A percentile compares a stretch with the other conserved stretches of the same genome.
Conservation (phyloP, 305 asterid genomes). For the Fraxinus ornus region DNA sequence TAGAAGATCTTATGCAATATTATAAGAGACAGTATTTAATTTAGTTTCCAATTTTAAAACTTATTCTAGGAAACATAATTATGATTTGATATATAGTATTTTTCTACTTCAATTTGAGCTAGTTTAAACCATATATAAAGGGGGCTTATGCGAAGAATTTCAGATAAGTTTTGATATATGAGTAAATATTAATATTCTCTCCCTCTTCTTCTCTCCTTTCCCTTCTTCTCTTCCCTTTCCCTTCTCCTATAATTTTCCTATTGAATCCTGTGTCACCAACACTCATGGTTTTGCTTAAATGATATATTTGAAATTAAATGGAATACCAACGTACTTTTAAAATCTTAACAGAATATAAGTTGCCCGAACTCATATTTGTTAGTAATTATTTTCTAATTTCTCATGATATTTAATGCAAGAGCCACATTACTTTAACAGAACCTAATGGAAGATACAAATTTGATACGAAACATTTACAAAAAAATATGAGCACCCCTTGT, state of each 20-base stretch:
- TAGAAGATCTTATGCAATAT: background rate
- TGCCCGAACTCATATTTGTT: background rate
- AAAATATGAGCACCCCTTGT: background rate
- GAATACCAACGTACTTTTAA: background rate
- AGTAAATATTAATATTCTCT: background rate
- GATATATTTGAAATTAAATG: background rate
- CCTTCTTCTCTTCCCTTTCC: background rate
- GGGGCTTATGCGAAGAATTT: background rate
- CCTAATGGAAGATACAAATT: conserved; percentile 7
- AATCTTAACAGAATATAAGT: background rate
- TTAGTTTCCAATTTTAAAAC: background rate
- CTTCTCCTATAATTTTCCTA: background rate
- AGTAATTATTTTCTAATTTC: conserved; percentile 9
- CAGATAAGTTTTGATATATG: background rate
- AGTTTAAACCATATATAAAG: background rate
- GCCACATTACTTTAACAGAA: background rate
- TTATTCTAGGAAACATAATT: background rate
- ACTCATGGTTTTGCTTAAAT: background rate
- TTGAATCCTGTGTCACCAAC: background rate
- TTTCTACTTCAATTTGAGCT: background rate
- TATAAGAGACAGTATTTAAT: background rate
- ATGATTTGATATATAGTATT: background rate
- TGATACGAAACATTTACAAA: background rate
- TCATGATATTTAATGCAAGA: background rate
- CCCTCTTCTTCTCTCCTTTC: background rate